Percentiles rank a stretch among this genome's conserved stretches.
Evolutionary conservation across 495 filamentous ascomycete species (phyloP).

Genomic region (Rostrohypoxylon terebratum): DNA sequence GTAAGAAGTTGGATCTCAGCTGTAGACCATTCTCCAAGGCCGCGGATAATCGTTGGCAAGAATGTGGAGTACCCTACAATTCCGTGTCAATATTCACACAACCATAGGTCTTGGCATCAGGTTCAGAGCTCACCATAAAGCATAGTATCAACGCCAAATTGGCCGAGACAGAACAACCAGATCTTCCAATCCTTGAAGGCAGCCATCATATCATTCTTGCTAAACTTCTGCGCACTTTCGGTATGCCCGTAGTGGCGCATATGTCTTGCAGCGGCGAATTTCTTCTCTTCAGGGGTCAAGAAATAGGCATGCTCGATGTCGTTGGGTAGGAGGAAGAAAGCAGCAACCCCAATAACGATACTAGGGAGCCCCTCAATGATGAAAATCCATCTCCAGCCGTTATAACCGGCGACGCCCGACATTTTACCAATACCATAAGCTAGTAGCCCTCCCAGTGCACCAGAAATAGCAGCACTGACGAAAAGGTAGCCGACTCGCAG

Average conservation of each 20-base stretch:
- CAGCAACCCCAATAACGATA: slow-evolving; percentile 68
- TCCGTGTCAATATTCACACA: not conserved
- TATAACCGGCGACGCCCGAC: slow-evolving; percentile 71
- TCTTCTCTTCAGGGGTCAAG: slow-evolving; percentile 70
- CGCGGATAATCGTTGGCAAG: slow-evolving; percentile 80
- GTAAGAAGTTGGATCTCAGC: slow-evolving; percentile 79
- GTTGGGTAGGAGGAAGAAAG: slow-evolving; percentile 74
- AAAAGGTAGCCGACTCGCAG: slow-evolving; percentile 81
- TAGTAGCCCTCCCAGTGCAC: slow-evolving; percentile 79
- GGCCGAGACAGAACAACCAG: slow-evolving; percentile 72
- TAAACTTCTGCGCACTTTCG: slow-evolving; percentile 68
- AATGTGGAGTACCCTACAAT: slow-evolving; percentile 73
- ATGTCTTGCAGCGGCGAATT: slow-evolving; percentile 59
- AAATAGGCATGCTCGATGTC: slow-evolving; percentile 71
- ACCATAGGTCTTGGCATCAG: not conserved
- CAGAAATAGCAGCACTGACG: slow-evolving; percentile 78
- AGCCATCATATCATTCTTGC: slow-evolving; percentile 59
- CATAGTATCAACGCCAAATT: slow-evolving; percentile 79
- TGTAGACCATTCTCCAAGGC: slow-evolving; percentile 69
- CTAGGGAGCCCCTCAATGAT: slow-evolving; percentile 81
- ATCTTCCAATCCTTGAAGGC: slow-evolving; percentile 72
- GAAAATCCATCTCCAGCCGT: slow-evolving; percentile 74
- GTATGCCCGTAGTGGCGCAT: slow-evolving; percentile 69
- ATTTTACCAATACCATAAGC: slow-evolving; percentile 80
- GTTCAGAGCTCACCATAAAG: slow-evolving; percentile 66